phyloP scores from a whole-genome alignment of 1,139 yeast genomes.

The Zygoascus hellenicus region DNA sequence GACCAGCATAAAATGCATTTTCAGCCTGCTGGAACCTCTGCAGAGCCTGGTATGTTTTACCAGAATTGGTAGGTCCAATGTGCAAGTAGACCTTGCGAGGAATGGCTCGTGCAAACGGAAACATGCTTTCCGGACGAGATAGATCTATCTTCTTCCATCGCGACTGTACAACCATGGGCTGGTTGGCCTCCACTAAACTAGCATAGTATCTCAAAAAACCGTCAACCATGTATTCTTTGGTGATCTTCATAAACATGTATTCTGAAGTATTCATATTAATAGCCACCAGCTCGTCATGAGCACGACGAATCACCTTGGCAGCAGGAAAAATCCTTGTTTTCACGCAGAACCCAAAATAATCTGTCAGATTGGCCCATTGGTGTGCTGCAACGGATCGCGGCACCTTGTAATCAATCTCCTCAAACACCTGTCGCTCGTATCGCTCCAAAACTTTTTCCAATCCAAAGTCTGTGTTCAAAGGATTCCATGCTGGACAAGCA shows the following conservation, averaged over 20 bases:
- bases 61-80: constrained; percentile 96
- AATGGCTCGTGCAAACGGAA: constrained; percentile 76
- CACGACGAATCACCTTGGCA: not conserved
- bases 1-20: constrained; percentile 94
- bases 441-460: constrained; percentile 1
- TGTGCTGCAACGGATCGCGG: not conserved
- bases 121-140: constrained; percentile 70
- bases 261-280: not conserved
- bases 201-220: constrained; percentile 9
- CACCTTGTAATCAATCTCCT: constrained; percentile 4
- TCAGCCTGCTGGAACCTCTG: constrained; percentile 58
- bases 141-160: constrained; percentile 11
- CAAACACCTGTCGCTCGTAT: constrained; percentile 3
- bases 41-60: constrained; percentile 86
- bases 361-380: constrained; percentile 6
- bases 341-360: constrained; percentile 2
- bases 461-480: constrained; percentile 5
- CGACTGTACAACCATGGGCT: constrained; percentile 2
- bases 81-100: constrained; percentile 79
- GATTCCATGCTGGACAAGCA: constrained; percentile 9
- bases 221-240: constrained; percentile 1
- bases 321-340: constrained; percentile 10
- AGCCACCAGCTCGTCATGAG: constrained; percentile 3
- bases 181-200: not conserved
- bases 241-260: constrained; percentile 6